These are phyloP conservation scores for Cordyceps sp. DNA, from an alignment of 2,329 filamentous ascomycete genomes.

Conservation along the genomic window DNA sequence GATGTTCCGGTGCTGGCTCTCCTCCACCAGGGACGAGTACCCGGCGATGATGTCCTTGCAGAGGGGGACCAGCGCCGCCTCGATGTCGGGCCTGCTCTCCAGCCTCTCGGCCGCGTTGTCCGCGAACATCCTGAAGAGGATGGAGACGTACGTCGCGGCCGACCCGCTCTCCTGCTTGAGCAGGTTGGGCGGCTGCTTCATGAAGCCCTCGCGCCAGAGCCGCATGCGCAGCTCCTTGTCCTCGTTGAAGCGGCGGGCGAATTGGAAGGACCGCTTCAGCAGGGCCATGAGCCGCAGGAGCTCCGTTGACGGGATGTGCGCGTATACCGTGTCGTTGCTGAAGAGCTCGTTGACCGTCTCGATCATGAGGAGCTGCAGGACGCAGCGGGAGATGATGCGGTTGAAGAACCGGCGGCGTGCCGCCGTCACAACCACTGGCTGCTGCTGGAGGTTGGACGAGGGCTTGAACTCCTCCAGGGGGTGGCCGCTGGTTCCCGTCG, in stretches of 20 bases:
- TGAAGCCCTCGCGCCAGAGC: conserved; percentile 94
- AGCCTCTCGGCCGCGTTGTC: conserved; percentile 73
- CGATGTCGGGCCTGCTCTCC: conserved; percentile 65
- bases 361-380: conserved; percentile 95
- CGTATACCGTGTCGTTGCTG: conserved; percentile 89
- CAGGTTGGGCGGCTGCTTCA: conserved; percentile 97
- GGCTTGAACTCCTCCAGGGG: conserved; percentile 78
- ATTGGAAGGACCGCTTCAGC: conserved; percentile 90
- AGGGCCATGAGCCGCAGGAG: conserved; percentile 84
- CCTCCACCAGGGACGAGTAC: conserved; percentile 78
- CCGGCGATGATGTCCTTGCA: conserved; percentile 86
- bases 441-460: conserved; percentile 59
- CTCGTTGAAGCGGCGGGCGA: conserved; percentile 93
- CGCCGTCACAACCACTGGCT: conserved; percentile 81
- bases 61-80: conserved; percentile 80
- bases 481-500: conserved; percentile 16
- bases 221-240: conserved; percentile 91
- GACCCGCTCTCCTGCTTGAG: conserved; percentile 92
- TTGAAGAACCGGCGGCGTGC: conserved; percentile 94
- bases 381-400: conserved; percentile 96
- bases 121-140: conserved; percentile 93
- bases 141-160: conserved; percentile 87
- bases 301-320: conserved; percentile 78
- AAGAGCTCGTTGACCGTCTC: conserved; percentile 98
- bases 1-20: conserved; percentile 93